Conservation (phyloP, 2,329 filamentous ascomycete genomes). For the Aspergillus aculeatus region DNA sequence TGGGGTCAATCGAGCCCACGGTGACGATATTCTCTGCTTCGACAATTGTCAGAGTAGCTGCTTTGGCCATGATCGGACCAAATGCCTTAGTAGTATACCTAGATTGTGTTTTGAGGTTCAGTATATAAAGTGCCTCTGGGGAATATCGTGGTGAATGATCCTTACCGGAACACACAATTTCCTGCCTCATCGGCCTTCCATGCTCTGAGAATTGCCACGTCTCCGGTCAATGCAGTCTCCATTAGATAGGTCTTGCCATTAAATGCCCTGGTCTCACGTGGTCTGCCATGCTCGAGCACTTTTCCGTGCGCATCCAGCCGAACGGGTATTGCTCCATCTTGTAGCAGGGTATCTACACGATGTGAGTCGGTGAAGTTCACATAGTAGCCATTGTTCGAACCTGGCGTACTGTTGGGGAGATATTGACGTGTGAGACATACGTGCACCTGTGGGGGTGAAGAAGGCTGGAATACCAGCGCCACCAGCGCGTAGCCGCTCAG, state of each 20-base stretch:
- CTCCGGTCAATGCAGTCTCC: conserved; percentile 72
- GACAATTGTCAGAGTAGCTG: conserved; percentile 73
- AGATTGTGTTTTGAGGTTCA: not conserved
- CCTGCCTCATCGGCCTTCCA: conserved; percentile 74
- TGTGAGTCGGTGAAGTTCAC: not conserved
- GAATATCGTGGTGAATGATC: conserved; percentile 17
- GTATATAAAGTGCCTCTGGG: conserved; percentile 26
- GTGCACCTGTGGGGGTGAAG: conserved; percentile 71
- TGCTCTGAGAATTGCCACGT: conserved; percentile 74
- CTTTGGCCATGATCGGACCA: conserved; percentile 76
- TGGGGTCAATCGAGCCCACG: conserved; percentile 68
- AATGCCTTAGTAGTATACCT: conserved; percentile 72
- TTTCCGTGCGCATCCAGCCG: conserved; percentile 79
- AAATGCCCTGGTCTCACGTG: conserved; percentile 71
- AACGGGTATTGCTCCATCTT: conserved; percentile 58
- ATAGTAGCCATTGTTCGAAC: not conserved
- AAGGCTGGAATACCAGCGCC: conserved; percentile 78
- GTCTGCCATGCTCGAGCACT: conserved; percentile 66
- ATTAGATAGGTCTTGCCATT: conserved; percentile 71
- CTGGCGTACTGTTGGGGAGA: not conserved
- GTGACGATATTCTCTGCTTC: conserved; percentile 84
- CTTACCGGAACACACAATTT: conserved; percentile 73
- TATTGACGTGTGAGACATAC: conserved; percentile 45
- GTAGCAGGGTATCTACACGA: conserved; percentile 35
- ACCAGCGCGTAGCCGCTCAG: conserved; percentile 62